Conservation (phyloP, 371 early-diverging fungal genomes). For the Apophysomyces trapeziformis region DNA sequence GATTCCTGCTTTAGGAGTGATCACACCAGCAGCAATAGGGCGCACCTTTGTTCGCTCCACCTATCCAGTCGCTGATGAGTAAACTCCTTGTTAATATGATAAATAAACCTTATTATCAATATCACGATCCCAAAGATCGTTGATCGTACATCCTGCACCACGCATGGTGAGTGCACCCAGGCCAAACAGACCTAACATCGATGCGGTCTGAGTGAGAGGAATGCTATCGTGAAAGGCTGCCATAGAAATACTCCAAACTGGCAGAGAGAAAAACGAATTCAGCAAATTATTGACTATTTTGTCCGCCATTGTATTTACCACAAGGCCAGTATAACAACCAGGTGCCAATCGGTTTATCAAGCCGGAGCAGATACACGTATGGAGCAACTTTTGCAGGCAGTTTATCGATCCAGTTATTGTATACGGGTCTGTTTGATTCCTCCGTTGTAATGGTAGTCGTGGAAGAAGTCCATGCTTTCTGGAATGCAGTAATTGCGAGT, state of each 20-base stretch:
- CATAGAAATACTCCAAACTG: slow-evolving; percentile 85
- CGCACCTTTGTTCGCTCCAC: slow-evolving; percentile 86
- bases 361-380: slow-evolving; percentile 76
- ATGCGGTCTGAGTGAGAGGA: slow-evolving; percentile 54
- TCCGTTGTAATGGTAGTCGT: neutral
- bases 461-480: slow-evolving; percentile 1
- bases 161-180: slow-evolving; percentile 94
- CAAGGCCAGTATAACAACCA: slow-evolving; percentile 93
- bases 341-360: slow-evolving; percentile 94
- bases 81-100: neutral
- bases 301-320: slow-evolving; percentile 39
- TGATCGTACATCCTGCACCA: slow-evolving; percentile 96
- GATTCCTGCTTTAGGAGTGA: slow-evolving; percentile 75
- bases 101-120: slow-evolving; percentile 73
- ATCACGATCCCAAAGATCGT: slow-evolving; percentile 95
- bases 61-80: slow-evolving; percentile 22
- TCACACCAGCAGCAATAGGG: slow-evolving; percentile 84
- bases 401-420: slow-evolving; percentile 49
- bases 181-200: slow-evolving; percentile 84
- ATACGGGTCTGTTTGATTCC: slow-evolving; percentile 10
- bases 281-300: slow-evolving; percentile 7
- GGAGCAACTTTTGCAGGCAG: slow-evolving; percentile 60
- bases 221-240: slow-evolving; percentile 68
- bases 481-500: neutral
- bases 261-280: neutral